Percentiles rank a stretch among this genome's conserved stretches.
phyloP scores from a whole-genome alignment of 331 rosid genomes.

The Saraca asoca region DNA sequence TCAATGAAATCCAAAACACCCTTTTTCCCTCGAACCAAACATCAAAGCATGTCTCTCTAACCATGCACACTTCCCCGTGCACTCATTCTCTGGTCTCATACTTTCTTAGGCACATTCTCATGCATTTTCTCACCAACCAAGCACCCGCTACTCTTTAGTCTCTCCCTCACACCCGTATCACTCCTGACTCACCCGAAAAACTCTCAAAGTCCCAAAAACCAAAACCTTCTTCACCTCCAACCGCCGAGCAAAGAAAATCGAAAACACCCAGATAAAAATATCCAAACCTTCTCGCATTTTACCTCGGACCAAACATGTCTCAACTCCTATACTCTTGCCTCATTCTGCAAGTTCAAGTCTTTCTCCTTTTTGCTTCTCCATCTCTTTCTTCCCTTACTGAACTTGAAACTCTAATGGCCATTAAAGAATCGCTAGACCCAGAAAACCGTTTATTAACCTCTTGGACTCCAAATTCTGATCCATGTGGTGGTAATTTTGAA shows the following conservation, averaged over 20 bases:
- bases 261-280: background rate
- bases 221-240: background rate
- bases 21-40: constrained; percentile 7
- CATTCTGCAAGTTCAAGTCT: constrained; percentile 16
- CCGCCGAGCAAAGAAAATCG: background rate
- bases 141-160: background rate
- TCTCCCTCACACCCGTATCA: background rate
- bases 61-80: background rate
- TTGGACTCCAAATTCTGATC: constrained; percentile 69
- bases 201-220: background rate
- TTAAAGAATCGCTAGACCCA: constrained; percentile 78
- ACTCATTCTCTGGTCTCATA: background rate
- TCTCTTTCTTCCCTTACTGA: constrained; percentile 37
- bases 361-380: constrained; percentile 1
- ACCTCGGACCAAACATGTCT: constrained; percentile 34
- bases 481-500: constrained; percentile 61
- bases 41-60: background rate
- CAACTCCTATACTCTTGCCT: background rate
- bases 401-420: constrained; percentile 59
- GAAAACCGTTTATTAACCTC: constrained; percentile 56
- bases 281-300: background rate
- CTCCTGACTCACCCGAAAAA: background rate
- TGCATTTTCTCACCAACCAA: background rate
- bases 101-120: background rate
- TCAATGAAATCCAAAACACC: background rate